These are phyloP conservation scores for Neocucurbitaria cava DNA, from an alignment of 2,329 filamentous ascomycete species.

Conservation along the genomic window DNA sequence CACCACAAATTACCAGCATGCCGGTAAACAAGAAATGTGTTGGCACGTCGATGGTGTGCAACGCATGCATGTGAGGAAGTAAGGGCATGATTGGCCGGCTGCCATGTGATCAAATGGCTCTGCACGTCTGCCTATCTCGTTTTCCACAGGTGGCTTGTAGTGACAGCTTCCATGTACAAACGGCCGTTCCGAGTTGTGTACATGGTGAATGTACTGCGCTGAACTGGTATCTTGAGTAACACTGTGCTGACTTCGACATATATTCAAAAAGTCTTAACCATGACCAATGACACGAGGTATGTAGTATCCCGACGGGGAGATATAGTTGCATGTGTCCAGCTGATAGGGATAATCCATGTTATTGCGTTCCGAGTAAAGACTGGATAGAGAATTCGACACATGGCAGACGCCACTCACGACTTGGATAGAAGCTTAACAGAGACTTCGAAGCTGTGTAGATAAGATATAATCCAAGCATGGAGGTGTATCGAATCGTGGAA, in stretches of 20 bases:
- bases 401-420: too few species aligned
- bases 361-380: too few species aligned
- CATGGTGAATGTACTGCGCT: not conserved
- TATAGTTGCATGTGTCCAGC: too few species aligned
- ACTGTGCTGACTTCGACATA: not conserved
- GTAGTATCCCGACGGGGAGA: too few species aligned
- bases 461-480: too few species aligned
- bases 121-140: not conserved
- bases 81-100: not conserved
- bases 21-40: not conserved
- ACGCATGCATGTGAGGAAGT: not conserved
- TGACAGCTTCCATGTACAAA: not conserved
- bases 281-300: too few species aligned
- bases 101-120: not conserved
- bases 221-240: not conserved
- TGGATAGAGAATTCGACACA: too few species aligned
- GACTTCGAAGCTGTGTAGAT: too few species aligned
- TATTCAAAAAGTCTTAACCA: too few species aligned
- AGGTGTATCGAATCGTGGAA: too few species aligned
- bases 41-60: not conserved
- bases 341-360: too few species aligned
- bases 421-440: too few species aligned
- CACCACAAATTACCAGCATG: not conserved
- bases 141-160: not conserved
- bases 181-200: not conserved